Evolutionary conservation across 2,329 filamentous ascomycete species (phyloP).

Genomic region (Xylaria arbuscula): DNA sequence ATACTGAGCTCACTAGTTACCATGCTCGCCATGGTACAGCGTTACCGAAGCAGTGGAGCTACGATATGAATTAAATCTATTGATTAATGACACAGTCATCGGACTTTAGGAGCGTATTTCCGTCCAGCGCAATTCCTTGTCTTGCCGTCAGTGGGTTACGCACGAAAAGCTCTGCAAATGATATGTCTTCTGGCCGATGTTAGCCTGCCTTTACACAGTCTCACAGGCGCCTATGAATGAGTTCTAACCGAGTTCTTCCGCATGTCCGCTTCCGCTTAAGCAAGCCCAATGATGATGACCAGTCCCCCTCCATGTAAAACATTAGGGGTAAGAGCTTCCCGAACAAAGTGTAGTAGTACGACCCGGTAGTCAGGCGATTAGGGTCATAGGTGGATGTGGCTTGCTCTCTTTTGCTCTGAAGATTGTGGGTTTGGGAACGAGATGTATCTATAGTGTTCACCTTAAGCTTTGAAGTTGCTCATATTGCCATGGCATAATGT

Average conservation of each 20-base stretch:
- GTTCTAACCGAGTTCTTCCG: conserved; percentile 11
- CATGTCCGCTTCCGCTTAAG: conserved; percentile 22
- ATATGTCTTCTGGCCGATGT: not conserved
- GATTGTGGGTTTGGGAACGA: conserved; percentile 10
- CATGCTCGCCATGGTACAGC: not conserved
- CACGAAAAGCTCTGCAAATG: conserved; percentile 17
- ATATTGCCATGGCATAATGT: not conserved
- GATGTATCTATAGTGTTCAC: conserved; percentile 3
- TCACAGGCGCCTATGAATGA: not conserved
- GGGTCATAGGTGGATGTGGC: not conserved
- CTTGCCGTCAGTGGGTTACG: conserved; percentile 17
- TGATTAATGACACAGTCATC: conserved; percentile 8
- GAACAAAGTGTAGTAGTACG: not conserved
- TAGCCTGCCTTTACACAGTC: conserved; percentile 2
- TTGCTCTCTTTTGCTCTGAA: conserved; percentile 3
- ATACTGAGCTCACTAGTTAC: conserved; percentile 2
- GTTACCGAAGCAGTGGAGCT: conserved; percentile 22
- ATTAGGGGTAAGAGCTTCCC: conserved; percentile 34
- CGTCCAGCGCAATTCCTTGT: conserved; percentile 16
- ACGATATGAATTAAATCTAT: conserved; percentile 7
- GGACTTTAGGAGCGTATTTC: not conserved
- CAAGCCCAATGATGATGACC: conserved; percentile 31
- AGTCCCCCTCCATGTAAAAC: conserved; percentile 37
- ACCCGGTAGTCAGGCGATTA: not conserved
- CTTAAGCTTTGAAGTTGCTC: not conserved